Base-by-base conservation (phyloP, 1,284 basidiomycete species). In the Baeospora myosura region DNA sequence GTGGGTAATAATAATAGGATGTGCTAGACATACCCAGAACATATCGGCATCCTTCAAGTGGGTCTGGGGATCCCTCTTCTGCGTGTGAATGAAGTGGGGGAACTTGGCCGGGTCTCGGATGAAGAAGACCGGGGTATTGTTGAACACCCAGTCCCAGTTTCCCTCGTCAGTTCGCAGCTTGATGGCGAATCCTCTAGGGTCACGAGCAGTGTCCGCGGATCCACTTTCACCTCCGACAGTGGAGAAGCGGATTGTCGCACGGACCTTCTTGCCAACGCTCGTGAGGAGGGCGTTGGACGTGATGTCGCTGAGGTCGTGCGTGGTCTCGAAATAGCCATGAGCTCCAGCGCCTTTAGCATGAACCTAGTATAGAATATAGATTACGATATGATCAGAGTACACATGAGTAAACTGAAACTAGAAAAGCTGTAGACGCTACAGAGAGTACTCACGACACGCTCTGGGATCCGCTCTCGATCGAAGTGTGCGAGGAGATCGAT, bases 21-120 rank as follows among this genome's bases (percentile, higher is more conserved):
- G 28, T 49, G 26, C 38, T 49, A 12, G 7, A 50, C 69, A 31
- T 59, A 81, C 80, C 85, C 84, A 88, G 70, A 86, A 85, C 74
- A 76, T 76, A 58, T 87, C 83, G 24, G 81, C 55, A 67, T 90
- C 87, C 62, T 87, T 89, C 49, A 90, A 63, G 62, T 93, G 86
- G 7, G 88, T 91, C 61, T 90, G 86, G 16, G 90, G 90, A 64
- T 88, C 81, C 55, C 90, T 78, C 75, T 96, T 95, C 65, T 93
- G 89, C 25, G 90, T 92, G 71, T 95, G 92, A 55, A 95, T 94
- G 68, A 96, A 94, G 69, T 90, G 80, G n/a, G 85, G 79, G 73
- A 87, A 88, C 62, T 88, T 88, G 58, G 81, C 72, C 10, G 86
- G 82, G 54, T 88, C 86, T 44, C 83, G 78, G 53, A 92, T 76